These are phyloP conservation scores for Aspergillus persii DNA, from an alignment of 2,329 filamentous ascomycete genomes.

Conservation along the genomic window DNA sequence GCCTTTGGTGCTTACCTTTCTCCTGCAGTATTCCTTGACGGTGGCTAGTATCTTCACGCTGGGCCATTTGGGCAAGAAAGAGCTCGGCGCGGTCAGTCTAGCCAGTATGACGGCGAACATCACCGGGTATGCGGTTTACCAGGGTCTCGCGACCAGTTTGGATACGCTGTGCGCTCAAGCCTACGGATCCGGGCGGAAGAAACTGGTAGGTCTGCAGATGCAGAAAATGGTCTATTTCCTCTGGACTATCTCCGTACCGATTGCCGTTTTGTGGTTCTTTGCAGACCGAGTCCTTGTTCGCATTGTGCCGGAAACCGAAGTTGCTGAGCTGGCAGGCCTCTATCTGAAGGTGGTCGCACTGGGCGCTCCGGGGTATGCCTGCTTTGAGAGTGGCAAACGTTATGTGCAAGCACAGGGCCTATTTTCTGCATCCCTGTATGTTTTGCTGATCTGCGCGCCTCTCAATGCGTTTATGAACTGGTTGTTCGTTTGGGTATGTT, in stretches of 20 bases:
- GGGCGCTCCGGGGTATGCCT: conserved; percentile 72
- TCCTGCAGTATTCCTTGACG: conserved; percentile 82
- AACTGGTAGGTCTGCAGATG: conserved; percentile 79
- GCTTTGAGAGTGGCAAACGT: conserved; percentile 78
- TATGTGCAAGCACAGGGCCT: conserved; percentile 84
- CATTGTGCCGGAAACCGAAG: conserved; percentile 70
- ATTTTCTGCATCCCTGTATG: conserved; percentile 80
- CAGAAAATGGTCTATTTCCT: conserved; percentile 80
- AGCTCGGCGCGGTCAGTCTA: conserved; percentile 65
- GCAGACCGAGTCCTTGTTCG: conserved; percentile 62
- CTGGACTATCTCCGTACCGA: conserved; percentile 68
- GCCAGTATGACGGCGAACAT: conserved; percentile 79
- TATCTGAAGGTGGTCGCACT: conserved; percentile 70
- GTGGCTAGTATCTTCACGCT: conserved; percentile 77
- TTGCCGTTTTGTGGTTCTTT: conserved; percentile 68
- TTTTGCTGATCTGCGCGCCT: conserved; percentile 77
- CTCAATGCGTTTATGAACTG: conserved; percentile 79
- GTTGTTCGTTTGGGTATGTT: conserved; percentile 69
- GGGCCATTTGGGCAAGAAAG: conserved; percentile 69
- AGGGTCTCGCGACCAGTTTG: conserved; percentile 82
- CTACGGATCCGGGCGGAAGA: conserved; percentile 85
- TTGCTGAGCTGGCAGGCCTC: conserved; percentile 67
- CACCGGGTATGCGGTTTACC: conserved; percentile 70
- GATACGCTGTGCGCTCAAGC: conserved; percentile 94
- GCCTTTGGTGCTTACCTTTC: conserved; percentile 70